Conservation (phyloP, 306 rosid species). For the Lupinus albus region DNA sequence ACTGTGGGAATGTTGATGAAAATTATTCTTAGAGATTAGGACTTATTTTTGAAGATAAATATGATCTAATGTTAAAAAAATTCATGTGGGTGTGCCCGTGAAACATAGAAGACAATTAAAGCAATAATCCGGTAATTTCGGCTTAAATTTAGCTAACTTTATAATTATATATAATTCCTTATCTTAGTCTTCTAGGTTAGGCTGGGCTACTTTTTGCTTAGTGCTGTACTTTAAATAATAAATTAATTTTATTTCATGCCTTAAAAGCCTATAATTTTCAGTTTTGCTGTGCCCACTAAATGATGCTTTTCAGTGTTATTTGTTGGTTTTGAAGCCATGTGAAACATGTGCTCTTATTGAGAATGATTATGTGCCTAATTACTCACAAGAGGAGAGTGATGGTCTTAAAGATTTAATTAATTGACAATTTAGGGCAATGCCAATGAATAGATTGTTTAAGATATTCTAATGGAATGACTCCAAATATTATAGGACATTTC, state of each 20-base stretch:
- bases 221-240: neutral
- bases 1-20: neutral
- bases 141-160: neutral
- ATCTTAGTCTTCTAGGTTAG: neutral
- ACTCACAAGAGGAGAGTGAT: neutral
- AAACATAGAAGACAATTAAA: neutral
- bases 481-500: neutral
- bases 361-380: constrained; percentile 10
- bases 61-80: too few relatives aligned
- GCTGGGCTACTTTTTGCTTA: neutral
- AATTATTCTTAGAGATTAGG: neutral
- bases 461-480: neutral
- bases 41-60: too few relatives aligned
- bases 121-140: constrained; percentile 6
- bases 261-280: neutral
- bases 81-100: too few relatives aligned
- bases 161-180: neutral
- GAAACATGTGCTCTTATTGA: constrained; percentile 5
- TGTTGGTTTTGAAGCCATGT: neutral
- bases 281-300: too few relatives aligned
- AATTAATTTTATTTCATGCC: neutral
- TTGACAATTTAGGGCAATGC: neutral
- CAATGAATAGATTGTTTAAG: neutral
- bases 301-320: neutral
- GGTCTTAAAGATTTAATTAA: neutral